Conservation (phyloP, 208 protist genomes). For the Leishmania turanica region DNA sequence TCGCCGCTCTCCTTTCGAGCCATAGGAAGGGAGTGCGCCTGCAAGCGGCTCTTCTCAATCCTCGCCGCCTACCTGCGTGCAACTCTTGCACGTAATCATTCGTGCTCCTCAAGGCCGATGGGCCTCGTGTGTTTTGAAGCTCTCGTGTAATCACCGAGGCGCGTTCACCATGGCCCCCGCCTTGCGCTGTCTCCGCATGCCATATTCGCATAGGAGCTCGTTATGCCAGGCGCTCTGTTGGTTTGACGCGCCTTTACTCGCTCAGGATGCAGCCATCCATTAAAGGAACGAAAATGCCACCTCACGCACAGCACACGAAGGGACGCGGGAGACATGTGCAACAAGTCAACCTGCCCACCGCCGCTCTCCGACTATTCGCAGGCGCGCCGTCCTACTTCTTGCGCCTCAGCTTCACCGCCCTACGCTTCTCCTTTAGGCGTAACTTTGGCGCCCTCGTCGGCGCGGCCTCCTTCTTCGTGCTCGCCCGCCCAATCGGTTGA, state of each 20-base stretch:
- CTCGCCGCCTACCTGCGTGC: background rate
- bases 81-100: background rate
- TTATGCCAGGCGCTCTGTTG: too few species aligned
- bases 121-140: background rate
- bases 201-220: background rate
- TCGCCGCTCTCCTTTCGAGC: background rate
- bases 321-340: background rate
- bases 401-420: constrained; percentile 60
- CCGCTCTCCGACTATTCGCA: background rate
- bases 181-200: background rate
- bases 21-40: background rate
- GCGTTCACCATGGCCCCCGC: background rate
- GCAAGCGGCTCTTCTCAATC: background rate
- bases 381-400: constrained; percentile 37
- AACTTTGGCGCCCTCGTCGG: constrained; percentile 28
- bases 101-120: background rate
- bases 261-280: constrained; percentile 1
- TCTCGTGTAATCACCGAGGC: background rate
- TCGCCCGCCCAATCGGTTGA: constrained; percentile 54
- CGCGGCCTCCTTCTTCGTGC: constrained; percentile 38
- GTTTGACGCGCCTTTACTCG: constrained; percentile 4
- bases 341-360: background rate
- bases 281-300: background rate
- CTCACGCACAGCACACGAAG: background rate
- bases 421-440: constrained; percentile 33